A percentile compares a stretch with the other conserved stretches of the same genome.
Conservation (phyloP, 2,329 filamentous ascomycete species). For the Pseudogymnoascus sp. region DNA sequence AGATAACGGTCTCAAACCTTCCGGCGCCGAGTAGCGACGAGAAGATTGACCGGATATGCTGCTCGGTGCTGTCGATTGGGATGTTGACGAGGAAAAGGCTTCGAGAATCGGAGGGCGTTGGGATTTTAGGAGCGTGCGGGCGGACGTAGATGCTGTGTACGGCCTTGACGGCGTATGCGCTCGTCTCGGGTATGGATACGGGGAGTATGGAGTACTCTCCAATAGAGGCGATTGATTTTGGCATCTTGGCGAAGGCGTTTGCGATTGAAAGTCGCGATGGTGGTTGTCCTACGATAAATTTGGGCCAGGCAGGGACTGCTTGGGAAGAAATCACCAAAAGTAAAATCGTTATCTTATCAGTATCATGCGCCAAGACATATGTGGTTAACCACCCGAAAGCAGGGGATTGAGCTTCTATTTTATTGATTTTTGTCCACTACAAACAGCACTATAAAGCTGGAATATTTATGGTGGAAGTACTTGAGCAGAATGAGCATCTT, state of each 20-base stretch:
- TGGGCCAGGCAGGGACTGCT: background rate
- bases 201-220: slow-evolving; percentile 26
- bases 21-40: slow-evolving; percentile 64
- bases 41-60: slow-evolving; percentile 70
- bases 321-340: slow-evolving; percentile 10
- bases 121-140: slow-evolving; percentile 70
- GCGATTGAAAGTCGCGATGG: slow-evolving; percentile 11
- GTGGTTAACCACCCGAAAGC: slow-evolving; percentile 9
- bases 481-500: slow-evolving; percentile 1
- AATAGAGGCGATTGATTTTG: slow-evolving; percentile 14
- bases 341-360: slow-evolving; percentile 11
- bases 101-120: slow-evolving; percentile 63
- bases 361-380: slow-evolving; percentile 14
- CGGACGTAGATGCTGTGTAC: slow-evolving; percentile 84
- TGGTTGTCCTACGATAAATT: background rate
- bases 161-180: slow-evolving; percentile 52
- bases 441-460: slow-evolving; percentile 14
- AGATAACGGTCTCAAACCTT: slow-evolving; percentile 68
- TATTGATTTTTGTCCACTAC: background rate
- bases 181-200: slow-evolving; percentile 30
- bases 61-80: slow-evolving; percentile 72
- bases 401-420: slow-evolving; percentile 4
- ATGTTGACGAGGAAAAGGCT: slow-evolving; percentile 89
- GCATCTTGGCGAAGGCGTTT: slow-evolving; percentile 8
- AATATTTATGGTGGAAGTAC: slow-evolving; percentile 7